Percentiles rank a stretch among this genome's conserved stretches.
phyloP scores from a whole-genome alignment of 805 yeast genomes.

The Lipomyces orientalis region DNA sequence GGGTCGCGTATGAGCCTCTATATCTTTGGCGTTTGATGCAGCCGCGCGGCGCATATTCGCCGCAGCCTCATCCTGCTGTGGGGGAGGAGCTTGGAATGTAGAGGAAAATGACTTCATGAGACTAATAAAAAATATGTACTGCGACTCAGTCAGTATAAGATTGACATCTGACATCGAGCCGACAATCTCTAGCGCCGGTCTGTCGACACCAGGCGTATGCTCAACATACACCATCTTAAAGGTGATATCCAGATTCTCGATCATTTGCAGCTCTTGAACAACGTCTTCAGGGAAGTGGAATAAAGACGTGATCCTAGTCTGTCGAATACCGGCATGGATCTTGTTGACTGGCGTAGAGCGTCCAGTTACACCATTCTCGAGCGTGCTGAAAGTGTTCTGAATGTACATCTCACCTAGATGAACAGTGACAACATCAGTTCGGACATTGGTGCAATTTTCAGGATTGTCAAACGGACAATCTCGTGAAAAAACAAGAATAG shows the following conservation, averaged over 20 bases:
- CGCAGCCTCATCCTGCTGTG: slow-evolving; percentile 28
- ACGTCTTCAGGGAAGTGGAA: slow-evolving; percentile 56
- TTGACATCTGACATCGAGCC: slow-evolving; percentile 41
- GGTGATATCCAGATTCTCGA: slow-evolving; percentile 64
- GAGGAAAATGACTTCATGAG: slow-evolving; percentile 36
- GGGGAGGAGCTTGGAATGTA: slow-evolving; percentile 33
- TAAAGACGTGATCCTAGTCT: slow-evolving; percentile 69
- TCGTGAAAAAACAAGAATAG: slow-evolving; percentile 80
- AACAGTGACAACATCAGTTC: slow-evolving; percentile 67
- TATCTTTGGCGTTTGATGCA: neutral
- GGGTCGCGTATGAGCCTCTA: slow-evolving; percentile 2
- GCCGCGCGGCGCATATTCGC: slow-evolving; percentile 15
- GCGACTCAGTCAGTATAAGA: slow-evolving; percentile 38
- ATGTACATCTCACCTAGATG: slow-evolving; percentile 84
- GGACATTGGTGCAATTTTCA: slow-evolving; percentile 45
- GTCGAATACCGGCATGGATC: slow-evolving; percentile 71
- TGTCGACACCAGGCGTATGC: slow-evolving; percentile 34
- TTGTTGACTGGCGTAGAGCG: slow-evolving; percentile 52
- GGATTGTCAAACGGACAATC: slow-evolving; percentile 47
- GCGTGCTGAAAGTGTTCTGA: slow-evolving; percentile 59
- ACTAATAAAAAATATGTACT: slow-evolving; percentile 38
- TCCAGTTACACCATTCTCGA: slow-evolving; percentile 38
- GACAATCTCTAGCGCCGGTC: slow-evolving; percentile 38
- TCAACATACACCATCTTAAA: slow-evolving; percentile 48
- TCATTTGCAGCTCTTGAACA: slow-evolving; percentile 63